Evolutionary conservation across 2,329 filamentous ascomycete genomes (phyloP).

Genomic region (Emericellopsis cladophorae): DNA sequence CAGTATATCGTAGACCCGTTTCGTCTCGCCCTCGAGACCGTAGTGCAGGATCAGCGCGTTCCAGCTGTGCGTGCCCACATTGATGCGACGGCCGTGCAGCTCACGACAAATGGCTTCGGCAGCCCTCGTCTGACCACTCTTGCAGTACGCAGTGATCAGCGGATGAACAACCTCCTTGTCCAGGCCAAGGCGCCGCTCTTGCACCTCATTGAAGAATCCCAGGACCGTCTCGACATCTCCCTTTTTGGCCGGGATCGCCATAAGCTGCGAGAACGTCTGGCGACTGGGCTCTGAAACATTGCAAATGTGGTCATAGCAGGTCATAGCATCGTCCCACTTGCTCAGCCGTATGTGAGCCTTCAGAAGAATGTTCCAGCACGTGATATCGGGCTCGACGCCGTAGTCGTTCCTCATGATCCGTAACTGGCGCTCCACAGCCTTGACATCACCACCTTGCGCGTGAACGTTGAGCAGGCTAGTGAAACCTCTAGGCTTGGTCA

Average conservation of each 20-base stretch:
- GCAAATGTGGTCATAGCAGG: constrained; percentile 49
- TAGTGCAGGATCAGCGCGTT: constrained; percentile 63
- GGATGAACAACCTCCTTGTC: constrained; percentile 46
- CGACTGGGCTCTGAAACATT: constrained; percentile 38
- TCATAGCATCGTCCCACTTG: constrained; percentile 53
- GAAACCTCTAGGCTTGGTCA: constrained; percentile 24
- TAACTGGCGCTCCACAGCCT: constrained; percentile 48
- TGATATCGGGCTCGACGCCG: constrained; percentile 39
- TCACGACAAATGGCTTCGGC: constrained; percentile 12
- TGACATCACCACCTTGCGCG: constrained; percentile 53
- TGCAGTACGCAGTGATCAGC: constrained; percentile 55
- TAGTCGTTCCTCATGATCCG: constrained; percentile 44
- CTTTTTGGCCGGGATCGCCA: constrained; percentile 55
- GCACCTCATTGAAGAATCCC: constrained; percentile 51
- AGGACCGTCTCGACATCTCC: constrained; percentile 63
- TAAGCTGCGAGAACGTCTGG: constrained; percentile 59
- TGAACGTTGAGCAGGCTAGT: constrained; percentile 58
- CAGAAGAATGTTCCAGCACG: constrained; percentile 67
- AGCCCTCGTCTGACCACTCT: constrained; percentile 20
- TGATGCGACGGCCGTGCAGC: constrained; percentile 35
- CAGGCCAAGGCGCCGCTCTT: constrained; percentile 34
- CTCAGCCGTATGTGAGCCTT: constrained; percentile 54
- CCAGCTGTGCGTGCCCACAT: constrained; percentile 53
- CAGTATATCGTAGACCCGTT: constrained; percentile 34
- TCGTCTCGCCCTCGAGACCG: constrained; percentile 45